Evolutionary conservation across 2,329 filamentous ascomycete genomes (phyloP), one percentile per base, ranked within the genome.

Genomic region (Seiridium unicorne): DNA sequence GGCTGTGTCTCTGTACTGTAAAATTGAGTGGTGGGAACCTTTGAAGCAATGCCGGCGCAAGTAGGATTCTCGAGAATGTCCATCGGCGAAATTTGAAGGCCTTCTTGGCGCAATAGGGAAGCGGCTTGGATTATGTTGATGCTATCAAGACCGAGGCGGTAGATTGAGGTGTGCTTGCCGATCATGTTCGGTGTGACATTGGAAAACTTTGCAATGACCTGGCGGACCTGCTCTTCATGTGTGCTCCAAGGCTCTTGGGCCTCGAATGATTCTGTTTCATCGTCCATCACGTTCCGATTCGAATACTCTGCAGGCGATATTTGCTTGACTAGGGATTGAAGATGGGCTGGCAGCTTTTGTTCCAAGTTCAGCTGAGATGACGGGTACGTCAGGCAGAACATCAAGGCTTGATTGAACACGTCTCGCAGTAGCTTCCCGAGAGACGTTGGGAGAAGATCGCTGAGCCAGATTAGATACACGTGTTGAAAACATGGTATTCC

Each of bases 101-200:
- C 87, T 18, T 81, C 68, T 44, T 80, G 83, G 18, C 89, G 85
- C 13, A 97, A 77, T 34, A 81, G 76, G 1, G 85, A 82, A 0
- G 92, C 91, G 8, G 97, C 80, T 68, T 97, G 93, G 4, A 89
- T 83, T 0, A 92, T 91, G 62, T 90, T 93, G 68, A 98, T 95
- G 70, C 93, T 97, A 73, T 97, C 93, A 3, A 97, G 78, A 0
- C 94, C 94, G n/a, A 97, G 84, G 60, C 90, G 87, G 67, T 94
- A 96, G 54, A 98, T 92, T 0, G 91, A 92, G 0, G 87, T 92
- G 8, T 82, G 70, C 10, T 80, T 81, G 3, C 71, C 68, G 51
- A 97, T 88, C 18, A 26, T 26, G 18, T 26, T 26, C 18, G 18
- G 0, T 75, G 76, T 0, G 78, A 67, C 2, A 70, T 59, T 0